Evolutionary conservation across 2,329 filamentous ascomycete genomes (phyloP).

Genomic region (Neofusicoccum kwambonambiense): DNA sequence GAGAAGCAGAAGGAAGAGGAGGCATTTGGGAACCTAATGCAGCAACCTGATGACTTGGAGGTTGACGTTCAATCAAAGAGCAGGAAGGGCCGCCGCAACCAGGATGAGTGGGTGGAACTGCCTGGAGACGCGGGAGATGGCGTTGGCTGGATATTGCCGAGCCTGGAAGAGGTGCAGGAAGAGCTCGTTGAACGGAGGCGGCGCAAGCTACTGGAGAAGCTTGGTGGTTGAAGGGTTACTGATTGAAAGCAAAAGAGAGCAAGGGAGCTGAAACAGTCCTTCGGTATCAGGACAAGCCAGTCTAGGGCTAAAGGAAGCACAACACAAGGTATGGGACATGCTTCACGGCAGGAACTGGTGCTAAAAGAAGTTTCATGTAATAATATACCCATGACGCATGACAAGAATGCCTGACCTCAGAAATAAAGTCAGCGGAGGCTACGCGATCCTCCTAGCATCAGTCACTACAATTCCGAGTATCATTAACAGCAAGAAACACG

Average conservation of each 20-base stretch:
- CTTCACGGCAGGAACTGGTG: not conserved
- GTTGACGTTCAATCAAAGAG: not conserved
- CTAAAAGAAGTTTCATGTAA: not conserved
- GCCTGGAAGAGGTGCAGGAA: conserved; percentile 87
- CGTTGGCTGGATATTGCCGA: conserved; percentile 77
- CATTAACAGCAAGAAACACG: not conserved
- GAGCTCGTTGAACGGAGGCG: conserved; percentile 86
- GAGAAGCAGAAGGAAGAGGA: conserved; percentile 82
- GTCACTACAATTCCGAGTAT: not conserved
- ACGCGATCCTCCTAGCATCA: not conserved
- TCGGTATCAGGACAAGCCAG: not conserved
- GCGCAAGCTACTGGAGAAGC: conserved; percentile 79
- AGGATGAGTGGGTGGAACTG: conserved; percentile 70
- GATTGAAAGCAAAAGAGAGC: not conserved
- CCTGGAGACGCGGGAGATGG: conserved; percentile 88
- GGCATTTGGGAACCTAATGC: conserved; percentile 67
- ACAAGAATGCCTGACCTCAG: not conserved
- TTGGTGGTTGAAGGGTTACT: conserved; percentile 40
- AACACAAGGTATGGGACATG: not conserved
- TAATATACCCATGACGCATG: conserved; percentile 1
- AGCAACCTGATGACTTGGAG: conserved; percentile 56
- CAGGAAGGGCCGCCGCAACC: conserved; percentile 25
- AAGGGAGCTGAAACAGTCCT: not conserved
- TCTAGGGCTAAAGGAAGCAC: not conserved
- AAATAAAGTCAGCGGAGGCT: not conserved